Conservation (phyloP, 129 eudicot species). For the Artemisia tridentata region DNA sequence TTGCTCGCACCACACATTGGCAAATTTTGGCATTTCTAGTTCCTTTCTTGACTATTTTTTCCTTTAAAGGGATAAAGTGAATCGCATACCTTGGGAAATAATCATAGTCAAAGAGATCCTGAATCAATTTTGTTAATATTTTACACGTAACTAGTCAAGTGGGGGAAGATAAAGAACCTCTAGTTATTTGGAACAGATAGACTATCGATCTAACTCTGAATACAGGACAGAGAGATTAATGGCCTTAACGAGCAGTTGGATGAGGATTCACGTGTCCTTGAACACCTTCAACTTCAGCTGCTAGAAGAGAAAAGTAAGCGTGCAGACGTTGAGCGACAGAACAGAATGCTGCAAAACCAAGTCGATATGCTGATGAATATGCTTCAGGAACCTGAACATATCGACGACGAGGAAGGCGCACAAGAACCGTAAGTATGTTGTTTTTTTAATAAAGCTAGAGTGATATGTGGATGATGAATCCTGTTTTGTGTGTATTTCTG, state of each 20-base stretch:
- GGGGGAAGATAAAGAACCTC: no score
- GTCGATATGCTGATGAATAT: constrained; percentile 88
- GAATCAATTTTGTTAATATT: no score
- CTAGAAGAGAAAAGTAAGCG: constrained; percentile 92
- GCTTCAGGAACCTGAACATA: constrained; percentile 67
- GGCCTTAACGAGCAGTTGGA: constrained; percentile 71
- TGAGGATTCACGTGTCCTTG: constrained; percentile 75
- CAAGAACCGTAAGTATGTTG: constrained; percentile 42
- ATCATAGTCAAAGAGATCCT: no score
- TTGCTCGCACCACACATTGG: no score
- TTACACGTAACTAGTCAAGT: no score
- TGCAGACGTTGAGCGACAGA: constrained; percentile 76
- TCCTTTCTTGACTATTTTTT: no score
- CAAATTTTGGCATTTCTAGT: no score
- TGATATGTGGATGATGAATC: constrained; percentile 18
- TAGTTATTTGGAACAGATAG: no score
- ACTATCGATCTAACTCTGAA: no score
- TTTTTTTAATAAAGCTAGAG: constrained; percentile 15
- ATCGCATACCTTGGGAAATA: no score
- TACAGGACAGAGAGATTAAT: no score
- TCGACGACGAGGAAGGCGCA: constrained; percentile 42
- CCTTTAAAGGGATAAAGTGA: no score
- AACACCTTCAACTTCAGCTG: constrained; percentile 85
- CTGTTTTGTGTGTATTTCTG: constrained; percentile 28
- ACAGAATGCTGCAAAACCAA: constrained; percentile 71